These are phyloP conservation scores for Phytophthora capsici DNA, from an alignment of 352 stramenopile species.

Conservation along the genomic window DNA sequence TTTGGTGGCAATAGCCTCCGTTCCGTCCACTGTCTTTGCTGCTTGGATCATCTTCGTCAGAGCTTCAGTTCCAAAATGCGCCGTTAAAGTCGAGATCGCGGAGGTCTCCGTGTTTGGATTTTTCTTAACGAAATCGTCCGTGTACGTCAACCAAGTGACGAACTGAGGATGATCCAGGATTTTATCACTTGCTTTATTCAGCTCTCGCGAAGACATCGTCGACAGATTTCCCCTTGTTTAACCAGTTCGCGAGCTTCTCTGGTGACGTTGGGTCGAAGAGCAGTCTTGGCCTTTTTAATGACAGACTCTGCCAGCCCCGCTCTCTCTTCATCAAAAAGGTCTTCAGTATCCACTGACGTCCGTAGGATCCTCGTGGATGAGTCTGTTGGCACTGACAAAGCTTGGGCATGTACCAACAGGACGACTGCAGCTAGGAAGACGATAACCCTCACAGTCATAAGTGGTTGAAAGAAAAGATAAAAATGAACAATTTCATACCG, in stretches of 20 bases:
- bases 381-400: too few species aligned
- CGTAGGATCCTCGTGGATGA: too few species aligned
- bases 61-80: not conserved
- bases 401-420: too few species aligned
- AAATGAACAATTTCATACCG: too few species aligned
- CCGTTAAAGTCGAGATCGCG: not conserved
- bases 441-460: too few species aligned
- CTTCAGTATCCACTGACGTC: too few species aligned
- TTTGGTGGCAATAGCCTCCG: slow-evolving; percentile 1
- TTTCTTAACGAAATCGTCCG: not conserved
- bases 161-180: not conserved
- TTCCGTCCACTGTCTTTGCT: slow-evolving; percentile 1
- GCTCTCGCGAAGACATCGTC: not conserved
- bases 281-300: not conserved
- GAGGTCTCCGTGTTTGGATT: not conserved
- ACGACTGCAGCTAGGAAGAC: too few species aligned
- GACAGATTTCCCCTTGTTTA: not conserved
- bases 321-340: not conserved
- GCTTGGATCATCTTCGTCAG: slow-evolving; percentile 6
- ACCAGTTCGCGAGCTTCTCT: not conserved
- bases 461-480: too few species aligned
- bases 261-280: not conserved
- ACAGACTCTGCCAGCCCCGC: not conserved
- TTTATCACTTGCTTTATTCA: not conserved
- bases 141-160: not conserved